Evolutionary conservation across 2,329 filamentous ascomycete species (phyloP), one percentile per base, ranked within the genome.

Genomic region (Trichocomaceae sp.): DNA sequence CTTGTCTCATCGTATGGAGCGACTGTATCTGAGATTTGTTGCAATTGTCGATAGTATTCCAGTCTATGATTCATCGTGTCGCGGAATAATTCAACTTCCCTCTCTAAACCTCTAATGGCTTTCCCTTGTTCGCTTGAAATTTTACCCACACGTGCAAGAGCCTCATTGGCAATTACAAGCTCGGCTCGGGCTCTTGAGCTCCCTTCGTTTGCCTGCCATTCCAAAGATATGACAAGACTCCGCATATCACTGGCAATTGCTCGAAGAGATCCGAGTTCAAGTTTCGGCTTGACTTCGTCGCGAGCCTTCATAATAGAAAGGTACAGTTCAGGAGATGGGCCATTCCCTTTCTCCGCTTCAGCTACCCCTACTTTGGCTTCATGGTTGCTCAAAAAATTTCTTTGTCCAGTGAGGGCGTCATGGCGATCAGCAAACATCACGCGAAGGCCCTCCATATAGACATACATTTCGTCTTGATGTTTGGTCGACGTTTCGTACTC

Each of bases 401-500:
- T 78, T 57, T 90, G 80, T 0, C 92, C 92, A 1, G 86, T 87
- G 15, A 96, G 77, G 26, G 84, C 83, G 59, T 86, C 83, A 59
- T 86, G 83, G 12, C 92, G 84, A 70, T 97, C 91, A 6, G 88
- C 85, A 55, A 93, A 81, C 47, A 86, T 78, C 0, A 87, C 83
- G 57, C 89, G 81, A 26, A 96, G 76, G 8, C 83, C 84, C 66
- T 90, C 84, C 56, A 95, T 86, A 64, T 95, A 95, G 6, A 88
- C 88, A 70, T 92, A 88, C 42, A 96, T 81, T 66, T 95, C 84
- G 58, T 96, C 92, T 71, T 97, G 92, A 46, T 86, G 81, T 67
- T 88, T 88, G 0, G 90, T 89, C 0, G 92, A 95, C 31, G 88
- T 83, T 61, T 90, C 87, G 59, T 96, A 93, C 67, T 97, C 93